Conservation (phyloP, 2,329 filamentous ascomycete species). For the Fusarium goolgardi region DNA sequence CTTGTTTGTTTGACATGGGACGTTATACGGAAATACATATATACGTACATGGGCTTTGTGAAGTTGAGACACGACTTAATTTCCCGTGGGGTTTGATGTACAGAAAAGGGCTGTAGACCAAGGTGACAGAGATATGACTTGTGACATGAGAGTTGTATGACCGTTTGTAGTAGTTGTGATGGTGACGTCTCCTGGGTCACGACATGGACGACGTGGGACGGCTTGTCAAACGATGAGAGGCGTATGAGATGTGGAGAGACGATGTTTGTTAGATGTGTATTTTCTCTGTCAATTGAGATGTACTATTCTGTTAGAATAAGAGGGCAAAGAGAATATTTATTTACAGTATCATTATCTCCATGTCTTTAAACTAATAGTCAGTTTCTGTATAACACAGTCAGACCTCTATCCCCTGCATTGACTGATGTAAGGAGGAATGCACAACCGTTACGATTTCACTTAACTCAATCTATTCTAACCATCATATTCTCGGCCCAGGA, state of each 20-base stretch:
- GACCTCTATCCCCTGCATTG: not conserved
- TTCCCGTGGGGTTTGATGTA: constrained; percentile 18
- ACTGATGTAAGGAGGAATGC: constrained; percentile 3
- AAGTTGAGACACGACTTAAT: constrained; percentile 21
- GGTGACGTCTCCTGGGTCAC: constrained; percentile 36
- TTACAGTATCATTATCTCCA: not conserved
- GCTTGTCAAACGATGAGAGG: constrained; percentile 34
- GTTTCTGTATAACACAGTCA: not conserved
- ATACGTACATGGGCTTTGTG: not conserved
- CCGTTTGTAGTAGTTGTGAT: not conserved
- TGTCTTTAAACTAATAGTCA: not conserved
- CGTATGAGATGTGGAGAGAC: not conserved
- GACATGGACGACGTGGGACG: constrained; percentile 45
- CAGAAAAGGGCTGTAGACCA: not conserved
- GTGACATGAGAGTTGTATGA: not conserved
- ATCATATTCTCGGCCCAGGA: not conserved
- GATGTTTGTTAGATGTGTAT: not conserved
- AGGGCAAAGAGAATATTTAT: not conserved
- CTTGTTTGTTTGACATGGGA: constrained; percentile 18
- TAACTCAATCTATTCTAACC: not conserved
- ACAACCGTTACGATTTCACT: not conserved
- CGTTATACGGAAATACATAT: constrained; percentile 30
- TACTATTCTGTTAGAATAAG: not conserved
- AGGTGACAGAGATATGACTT: not conserved
- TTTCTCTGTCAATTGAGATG: not conserved